phyloP scores from a whole-genome alignment of 1,139 yeast genomes.

The Saccharomyces hybrid region DNA sequence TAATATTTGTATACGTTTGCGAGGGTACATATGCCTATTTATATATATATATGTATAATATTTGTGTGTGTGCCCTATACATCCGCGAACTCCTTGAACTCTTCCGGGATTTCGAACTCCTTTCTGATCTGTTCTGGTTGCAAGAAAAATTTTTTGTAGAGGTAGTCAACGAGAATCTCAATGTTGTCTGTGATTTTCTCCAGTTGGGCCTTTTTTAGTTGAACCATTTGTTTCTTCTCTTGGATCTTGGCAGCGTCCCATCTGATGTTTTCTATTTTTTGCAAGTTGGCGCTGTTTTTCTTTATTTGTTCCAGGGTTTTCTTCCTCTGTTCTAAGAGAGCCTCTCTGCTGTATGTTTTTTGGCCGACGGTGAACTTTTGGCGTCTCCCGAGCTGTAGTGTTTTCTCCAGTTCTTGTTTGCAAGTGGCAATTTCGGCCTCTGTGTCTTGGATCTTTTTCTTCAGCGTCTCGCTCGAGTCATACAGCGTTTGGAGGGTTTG shows the following conservation, averaged over 20 bases:
- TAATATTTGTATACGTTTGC: no score
- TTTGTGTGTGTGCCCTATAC: no score
- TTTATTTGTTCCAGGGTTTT: slow-evolving; percentile 6
- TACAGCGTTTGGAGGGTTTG: slow-evolving; percentile 31
- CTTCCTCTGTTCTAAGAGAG: slow-evolving; percentile 7
- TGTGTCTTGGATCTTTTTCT: slow-evolving; percentile 10
- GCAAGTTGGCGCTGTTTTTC: slow-evolving; percentile 6
- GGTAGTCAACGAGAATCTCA: slow-evolving; percentile 20
- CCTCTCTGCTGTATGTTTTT: slow-evolving; percentile 5
- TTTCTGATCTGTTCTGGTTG: slow-evolving; percentile 15
- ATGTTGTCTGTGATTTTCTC: slow-evolving; percentile 24
- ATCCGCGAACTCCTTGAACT: slow-evolving; percentile 14
- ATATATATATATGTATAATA: no score
- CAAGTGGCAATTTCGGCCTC: slow-evolving; percentile 9
- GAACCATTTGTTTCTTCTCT: slow-evolving; percentile 7
- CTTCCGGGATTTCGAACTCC: slow-evolving; percentile 20
- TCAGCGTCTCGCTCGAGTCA: slow-evolving; percentile 10
- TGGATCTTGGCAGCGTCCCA: slow-evolving; percentile 16
- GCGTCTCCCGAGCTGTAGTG: not conserved
- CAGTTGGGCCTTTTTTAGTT: slow-evolving; percentile 8
- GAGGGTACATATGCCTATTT: no score
- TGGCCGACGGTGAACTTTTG: slow-evolving; percentile 1
- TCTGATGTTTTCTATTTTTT: slow-evolving; percentile 9
- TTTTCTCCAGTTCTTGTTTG: not conserved
- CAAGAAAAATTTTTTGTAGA: slow-evolving; percentile 17